Conservation (phyloP, 495 filamentous ascomycete species). For the Astrocystis sublimbata region DNA sequence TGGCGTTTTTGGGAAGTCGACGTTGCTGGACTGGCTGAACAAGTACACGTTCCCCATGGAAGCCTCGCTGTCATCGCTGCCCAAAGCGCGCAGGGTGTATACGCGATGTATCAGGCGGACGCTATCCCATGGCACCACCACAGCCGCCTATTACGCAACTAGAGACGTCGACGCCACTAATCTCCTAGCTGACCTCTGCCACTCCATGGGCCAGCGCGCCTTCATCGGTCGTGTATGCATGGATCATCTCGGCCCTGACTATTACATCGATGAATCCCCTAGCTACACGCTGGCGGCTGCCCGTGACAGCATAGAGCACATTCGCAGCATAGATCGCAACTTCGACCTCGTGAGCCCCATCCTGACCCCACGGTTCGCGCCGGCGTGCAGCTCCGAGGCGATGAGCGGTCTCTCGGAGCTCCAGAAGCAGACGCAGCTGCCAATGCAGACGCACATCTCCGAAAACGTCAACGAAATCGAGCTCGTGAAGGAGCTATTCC, state of each 20-base stretch:
- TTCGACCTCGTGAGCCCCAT: slow-evolving; percentile 68
- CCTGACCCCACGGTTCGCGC: slow-evolving; percentile 89
- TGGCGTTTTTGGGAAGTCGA: slow-evolving; percentile 87
- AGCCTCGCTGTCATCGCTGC: slow-evolving; percentile 58
- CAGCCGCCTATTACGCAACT: slow-evolving; percentile 89
- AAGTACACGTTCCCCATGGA: slow-evolving; percentile 97
- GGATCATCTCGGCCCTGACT: slow-evolving; percentile 71
- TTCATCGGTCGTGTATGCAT: slow-evolving; percentile 92
- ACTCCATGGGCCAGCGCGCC: slow-evolving; percentile 75
- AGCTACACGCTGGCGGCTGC: slow-evolving; percentile 59
- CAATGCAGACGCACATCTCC: slow-evolving; percentile 88
- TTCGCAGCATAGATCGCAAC: slow-evolving; percentile 63
- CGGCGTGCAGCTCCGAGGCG: slow-evolving; percentile 62
- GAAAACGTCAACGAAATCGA: slow-evolving; percentile 76
- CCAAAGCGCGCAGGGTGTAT: slow-evolving; percentile 63
- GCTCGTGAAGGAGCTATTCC: slow-evolving; percentile 72
- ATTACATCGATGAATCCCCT: slow-evolving; percentile 70
- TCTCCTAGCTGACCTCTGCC: slow-evolving; percentile 79
- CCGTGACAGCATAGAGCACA: slow-evolving; percentile 63
- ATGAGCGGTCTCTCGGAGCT: slow-evolving; percentile 65
- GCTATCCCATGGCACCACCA: slow-evolving; percentile 86
- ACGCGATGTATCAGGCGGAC: slow-evolving; percentile 72
- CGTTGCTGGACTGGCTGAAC: slow-evolving; percentile 87
- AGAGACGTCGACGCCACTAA: slow-evolving; percentile 80
- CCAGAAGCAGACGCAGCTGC: slow-evolving; percentile 57